These are phyloP conservation scores for Cryptococcus jaspeensis DNA, from an alignment of 1,284 basidiomycete genomes.

Conservation along the genomic window DNA sequence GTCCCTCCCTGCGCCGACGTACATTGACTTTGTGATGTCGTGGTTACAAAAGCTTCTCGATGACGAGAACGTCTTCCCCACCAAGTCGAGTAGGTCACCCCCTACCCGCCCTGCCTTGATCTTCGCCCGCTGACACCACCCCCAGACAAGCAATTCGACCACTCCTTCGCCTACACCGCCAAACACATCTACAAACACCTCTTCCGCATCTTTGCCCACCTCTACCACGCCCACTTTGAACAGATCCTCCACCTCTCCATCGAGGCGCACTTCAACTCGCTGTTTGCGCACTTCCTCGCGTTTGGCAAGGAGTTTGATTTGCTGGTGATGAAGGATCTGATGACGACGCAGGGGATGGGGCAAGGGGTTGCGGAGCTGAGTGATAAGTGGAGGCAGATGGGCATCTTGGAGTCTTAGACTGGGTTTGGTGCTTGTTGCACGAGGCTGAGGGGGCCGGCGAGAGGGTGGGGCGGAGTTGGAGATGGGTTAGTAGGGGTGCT, in stretches of 20 bases:
- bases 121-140: not conserved
- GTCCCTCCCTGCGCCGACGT: slow-evolving; percentile 89
- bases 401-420: slow-evolving; percentile 59
- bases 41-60: slow-evolving; percentile 94
- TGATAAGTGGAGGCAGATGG: slow-evolving; percentile 86
- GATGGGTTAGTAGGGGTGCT: too few species aligned
- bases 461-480: not conserved
- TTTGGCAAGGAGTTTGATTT: slow-evolving; percentile 82
- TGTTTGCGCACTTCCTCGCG: slow-evolving; percentile 94
- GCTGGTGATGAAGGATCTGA: slow-evolving; percentile 74
- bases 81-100: slow-evolving; percentile 72
- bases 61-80: slow-evolving; percentile 91
- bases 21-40: slow-evolving; percentile 99
- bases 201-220: slow-evolving; percentile 93
- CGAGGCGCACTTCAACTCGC: slow-evolving; percentile 96
- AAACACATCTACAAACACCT: slow-evolving; percentile 97
- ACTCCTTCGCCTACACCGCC: slow-evolving; percentile 83
- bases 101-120: not conserved
- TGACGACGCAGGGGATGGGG: slow-evolving; percentile 53
- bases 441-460: not conserved
- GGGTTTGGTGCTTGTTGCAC: too few species aligned
- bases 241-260: slow-evolving; percentile 88
- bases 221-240: slow-evolving; percentile 93
- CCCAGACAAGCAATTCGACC: slow-evolving; percentile 84
- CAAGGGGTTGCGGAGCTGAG: slow-evolving; percentile 72